These are phyloP conservation scores for Rhizophora mangle DNA, from an alignment of 345 rosid genomes.

Conservation along the genomic window DNA sequence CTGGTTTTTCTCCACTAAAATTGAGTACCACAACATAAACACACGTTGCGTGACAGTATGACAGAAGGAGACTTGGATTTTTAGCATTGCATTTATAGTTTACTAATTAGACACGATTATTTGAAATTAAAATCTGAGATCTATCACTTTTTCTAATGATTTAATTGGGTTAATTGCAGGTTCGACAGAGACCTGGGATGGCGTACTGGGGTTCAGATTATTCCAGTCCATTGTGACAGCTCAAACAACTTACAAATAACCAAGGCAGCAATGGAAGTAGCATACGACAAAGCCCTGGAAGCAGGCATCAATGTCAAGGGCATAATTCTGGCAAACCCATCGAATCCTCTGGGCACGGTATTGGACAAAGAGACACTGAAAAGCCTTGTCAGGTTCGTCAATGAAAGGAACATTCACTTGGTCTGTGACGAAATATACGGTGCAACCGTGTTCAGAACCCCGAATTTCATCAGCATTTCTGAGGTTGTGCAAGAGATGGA, in stretches of 20 bases:
- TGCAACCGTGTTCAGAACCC: conserved; percentile 56
- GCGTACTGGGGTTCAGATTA: conserved; percentile 64
- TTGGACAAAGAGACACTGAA: conserved; percentile 47
- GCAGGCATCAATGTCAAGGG: conserved; percentile 63
- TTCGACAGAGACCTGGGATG: conserved; percentile 75
- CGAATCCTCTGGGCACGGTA: conserved; percentile 79
- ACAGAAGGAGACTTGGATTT: too few species aligned
- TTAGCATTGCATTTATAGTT: too few species aligned
- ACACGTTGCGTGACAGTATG: too few species aligned
- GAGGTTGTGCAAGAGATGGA: conserved; percentile 53
- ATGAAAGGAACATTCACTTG: conserved; percentile 56
- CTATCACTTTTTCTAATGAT: too few species aligned
- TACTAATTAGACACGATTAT: too few species aligned
- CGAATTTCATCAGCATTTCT: conserved; percentile 55
- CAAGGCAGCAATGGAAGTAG: conserved; percentile 47
- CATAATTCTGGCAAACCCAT: conserved; percentile 70
- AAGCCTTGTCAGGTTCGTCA: conserved; percentile 48
- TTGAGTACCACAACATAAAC: too few species aligned
- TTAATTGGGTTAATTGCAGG: conserved; percentile 33
- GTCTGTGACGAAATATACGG: conserved; percentile 85
- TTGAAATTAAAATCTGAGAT: too few species aligned
- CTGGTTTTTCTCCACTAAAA: too few species aligned
- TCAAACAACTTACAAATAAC: conserved; percentile 60
- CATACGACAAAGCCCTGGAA: conserved; percentile 45
- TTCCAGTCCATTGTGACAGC: conserved; percentile 72